Evolutionary conservation across 2,329 filamentous ascomycete species (phyloP).

Genomic region (Penicillium sp.): DNA sequence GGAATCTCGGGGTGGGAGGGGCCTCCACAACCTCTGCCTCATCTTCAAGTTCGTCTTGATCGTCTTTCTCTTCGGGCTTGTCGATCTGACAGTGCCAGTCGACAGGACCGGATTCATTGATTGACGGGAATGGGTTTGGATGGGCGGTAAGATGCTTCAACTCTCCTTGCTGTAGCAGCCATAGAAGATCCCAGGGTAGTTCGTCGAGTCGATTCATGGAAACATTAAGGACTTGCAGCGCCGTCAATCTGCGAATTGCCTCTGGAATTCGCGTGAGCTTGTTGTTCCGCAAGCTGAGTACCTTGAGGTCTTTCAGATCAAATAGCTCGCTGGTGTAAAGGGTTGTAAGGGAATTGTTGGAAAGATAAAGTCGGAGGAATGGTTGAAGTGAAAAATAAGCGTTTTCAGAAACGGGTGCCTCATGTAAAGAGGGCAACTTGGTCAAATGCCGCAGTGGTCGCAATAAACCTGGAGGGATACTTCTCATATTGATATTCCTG

Average conservation of each 20-base stretch:
- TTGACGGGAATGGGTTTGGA: conserved; percentile 43
- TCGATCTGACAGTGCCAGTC: conserved; percentile 32
- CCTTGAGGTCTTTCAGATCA: conserved; percentile 42
- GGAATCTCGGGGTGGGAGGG: conserved; percentile 4
- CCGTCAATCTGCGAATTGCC: conserved; percentile 43
- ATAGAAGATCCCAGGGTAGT: conserved; percentile 50
- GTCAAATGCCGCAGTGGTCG: conserved; percentile 43
- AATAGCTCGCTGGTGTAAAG: conserved; percentile 45
- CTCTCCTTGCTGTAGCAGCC: conserved; percentile 40
- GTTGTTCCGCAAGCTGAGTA: conserved; percentile 51
- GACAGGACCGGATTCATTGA: conserved; percentile 33
- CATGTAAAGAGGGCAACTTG: conserved; percentile 38
- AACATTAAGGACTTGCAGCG: conserved; percentile 48
- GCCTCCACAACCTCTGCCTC: not conserved
- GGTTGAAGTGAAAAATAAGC: conserved; percentile 43
- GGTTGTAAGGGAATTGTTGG: conserved; percentile 42
- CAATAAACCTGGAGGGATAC: conserved; percentile 37
- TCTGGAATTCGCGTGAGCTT: conserved; percentile 44
- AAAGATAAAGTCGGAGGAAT: conserved; percentile 46
- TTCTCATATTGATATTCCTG: conserved; percentile 35
- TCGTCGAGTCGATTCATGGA: conserved; percentile 45
- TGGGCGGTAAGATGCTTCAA: conserved; percentile 41
- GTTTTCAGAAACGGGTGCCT: conserved; percentile 39
- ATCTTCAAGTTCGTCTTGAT: not conserved
- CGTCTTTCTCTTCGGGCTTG: not conserved